A percentile compares a stretch with the other conserved stretches of the same genome.
Evolutionary conservation across 129 eudicot species (phyloP).

Genomic region (Smallanthus sonchifolius): DNA sequence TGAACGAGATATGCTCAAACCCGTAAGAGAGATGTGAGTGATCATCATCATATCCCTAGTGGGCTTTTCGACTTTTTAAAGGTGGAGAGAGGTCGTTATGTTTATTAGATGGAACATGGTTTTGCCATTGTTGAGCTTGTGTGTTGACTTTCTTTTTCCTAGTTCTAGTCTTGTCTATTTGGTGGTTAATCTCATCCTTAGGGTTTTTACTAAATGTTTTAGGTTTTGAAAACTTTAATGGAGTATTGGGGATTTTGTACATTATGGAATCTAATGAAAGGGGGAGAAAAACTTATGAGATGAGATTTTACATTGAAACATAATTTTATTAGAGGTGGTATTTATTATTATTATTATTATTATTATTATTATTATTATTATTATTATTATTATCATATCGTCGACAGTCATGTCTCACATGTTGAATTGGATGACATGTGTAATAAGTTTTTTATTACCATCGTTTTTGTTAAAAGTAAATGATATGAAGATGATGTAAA

Average conservation of each 20-base stretch:
- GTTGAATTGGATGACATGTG: no score
- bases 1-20: neutral
- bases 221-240: constrained; percentile 1
- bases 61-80: constrained; percentile 5
- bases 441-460: no score
- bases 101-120: constrained; percentile 24
- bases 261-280: neutral
- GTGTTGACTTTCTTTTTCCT: constrained; percentile 1
- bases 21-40: neutral
- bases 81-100: neutral
- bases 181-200: constrained; percentile 1
- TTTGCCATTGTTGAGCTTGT: constrained; percentile 22
- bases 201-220: neutral
- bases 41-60: neutral
- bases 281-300: neutral
- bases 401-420: no score
- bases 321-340: neutral
- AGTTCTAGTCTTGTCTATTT: constrained; percentile 1
- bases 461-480: no score
- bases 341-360: no score
- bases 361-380: no score
- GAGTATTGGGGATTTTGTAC: neutral
- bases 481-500: no score
- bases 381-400: no score
- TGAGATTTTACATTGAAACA: neutral